Base-by-base conservation (phyloP, 345 rosid species). In the Hypericum perforatum region DNA sequence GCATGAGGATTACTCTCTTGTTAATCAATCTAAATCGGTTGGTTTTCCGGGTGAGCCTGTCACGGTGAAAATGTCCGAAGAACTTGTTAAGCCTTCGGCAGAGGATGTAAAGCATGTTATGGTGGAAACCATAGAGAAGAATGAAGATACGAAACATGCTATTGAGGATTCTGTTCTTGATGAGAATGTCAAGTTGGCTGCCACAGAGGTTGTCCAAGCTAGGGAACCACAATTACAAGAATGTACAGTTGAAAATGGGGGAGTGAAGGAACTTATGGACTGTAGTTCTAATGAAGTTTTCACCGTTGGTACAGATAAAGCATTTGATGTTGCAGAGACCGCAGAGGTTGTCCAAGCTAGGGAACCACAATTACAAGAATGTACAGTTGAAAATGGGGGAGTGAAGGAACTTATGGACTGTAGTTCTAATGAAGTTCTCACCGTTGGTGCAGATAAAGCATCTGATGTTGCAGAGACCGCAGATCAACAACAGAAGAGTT, bases 191-290 rank as follows among this genome's bases (percentile, higher is more conserved):
- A 15, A 41, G 43, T 15, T 52, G 60, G 69, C 60, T 9, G 70
- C 53, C n/a, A n/a, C n/a, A n/a, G 38, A 56, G 45, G 12, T 44
- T 59, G 45, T 55, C 6, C 74, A 58, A 53, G 62, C 48, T 68
- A 60, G 42, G 42, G 52, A 36, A n/a, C 44, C 6, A 37, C 52
- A 52, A 22, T 22, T 22, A 22, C 32, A 22, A 22, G 32, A 22
- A 22, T 22, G 32, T 22, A 22, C 32, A 22, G 32, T 22, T 22
- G 32, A 22, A 22, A 4, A 22, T 22, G 32, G 32, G 1, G 32
- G 32, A 22, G 32, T 22, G 32, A 22, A 22, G 32, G 32, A 22
- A 22, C 1, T 4, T 22, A 22, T 4, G 32, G 32, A 22, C 32
- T 22, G 32, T 22, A 22, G 32, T 22, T 22, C 32, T 22, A 22